A percentile compares a stretch with the other conserved stretches of the same genome.
Conservation (phyloP, 305 asterid species). For the Petunia hybrid region DNA sequence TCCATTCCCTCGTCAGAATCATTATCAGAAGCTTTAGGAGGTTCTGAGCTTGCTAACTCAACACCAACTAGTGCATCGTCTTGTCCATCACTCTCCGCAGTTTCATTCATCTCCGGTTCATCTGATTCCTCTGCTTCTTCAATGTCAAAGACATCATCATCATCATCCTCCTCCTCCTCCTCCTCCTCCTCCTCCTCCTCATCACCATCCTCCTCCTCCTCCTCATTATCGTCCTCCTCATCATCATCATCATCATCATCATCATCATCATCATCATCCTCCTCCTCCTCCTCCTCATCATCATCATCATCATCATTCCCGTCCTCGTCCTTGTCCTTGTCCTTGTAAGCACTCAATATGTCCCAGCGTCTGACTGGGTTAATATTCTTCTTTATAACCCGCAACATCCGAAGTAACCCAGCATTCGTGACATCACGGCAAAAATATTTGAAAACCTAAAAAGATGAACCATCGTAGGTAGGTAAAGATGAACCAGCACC, state of each 20-base stretch:
- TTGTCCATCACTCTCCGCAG: conserved; percentile 75
- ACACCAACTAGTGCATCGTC: conserved; percentile 66
- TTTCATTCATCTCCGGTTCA: conserved; percentile 68
- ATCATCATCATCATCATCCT: background rate
- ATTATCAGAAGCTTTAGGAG: conserved; percentile 75
- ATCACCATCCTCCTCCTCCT: background rate
- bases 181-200: too few relatives aligned
- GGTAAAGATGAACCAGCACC: background rate
- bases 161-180: background rate
- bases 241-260: conserved; percentile 52
- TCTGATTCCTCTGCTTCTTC: background rate
- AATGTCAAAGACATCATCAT: background rate
- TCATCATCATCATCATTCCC: conserved; percentile 83
- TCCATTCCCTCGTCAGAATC: conserved; percentile 93
- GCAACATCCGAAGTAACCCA: conserved; percentile 77
- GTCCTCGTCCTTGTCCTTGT: conserved; percentile 66
- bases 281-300: conserved; percentile 60
- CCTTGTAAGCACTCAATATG: conserved; percentile 57
- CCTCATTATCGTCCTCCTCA: too few relatives aligned
- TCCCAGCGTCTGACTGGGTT: conserved; percentile 85
- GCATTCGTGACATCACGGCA: conserved; percentile 72
- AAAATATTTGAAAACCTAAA: conserved; percentile 80
- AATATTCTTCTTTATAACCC: conserved; percentile 81
- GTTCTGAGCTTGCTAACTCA: conserved; percentile 48
- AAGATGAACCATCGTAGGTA: conserved; percentile 16